phyloP scores from a whole-genome alignment of 805 yeast genomes.

The Saturnispora mendoncae region DNA sequence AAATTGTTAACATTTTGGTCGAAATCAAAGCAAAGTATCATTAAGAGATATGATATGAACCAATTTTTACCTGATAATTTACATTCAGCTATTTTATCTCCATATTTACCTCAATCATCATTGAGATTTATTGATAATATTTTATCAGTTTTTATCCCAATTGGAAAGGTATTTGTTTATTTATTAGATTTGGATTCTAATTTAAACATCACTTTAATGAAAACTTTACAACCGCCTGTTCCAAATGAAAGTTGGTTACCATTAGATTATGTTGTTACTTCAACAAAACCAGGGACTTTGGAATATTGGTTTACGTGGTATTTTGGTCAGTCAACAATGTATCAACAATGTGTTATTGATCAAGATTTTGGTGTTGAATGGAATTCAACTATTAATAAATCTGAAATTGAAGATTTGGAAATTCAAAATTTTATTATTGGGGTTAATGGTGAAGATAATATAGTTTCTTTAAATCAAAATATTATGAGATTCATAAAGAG shows the following conservation, averaged over 20 bases:
- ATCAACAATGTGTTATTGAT: slow-evolving; percentile 18
- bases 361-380: slow-evolving; percentile 12
- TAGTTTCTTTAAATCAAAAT: slow-evolving; percentile 26
- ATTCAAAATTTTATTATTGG: slow-evolving; percentile 12
- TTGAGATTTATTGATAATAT: slow-evolving; percentile 12
- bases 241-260: slow-evolving; percentile 21
- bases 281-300: slow-evolving; percentile 2
- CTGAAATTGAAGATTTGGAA: slow-evolving; percentile 7
- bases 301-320: slow-evolving; percentile 22
- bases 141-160: slow-evolving; percentile 22
- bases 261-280: slow-evolving; percentile 17
- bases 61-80: slow-evolving; percentile 18
- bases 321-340: slow-evolving; percentile 16
- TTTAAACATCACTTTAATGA: slow-evolving; percentile 9
- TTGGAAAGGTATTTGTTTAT: slow-evolving; percentile 21
- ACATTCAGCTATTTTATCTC: slow-evolving; percentile 17
- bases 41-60: slow-evolving; percentile 19
- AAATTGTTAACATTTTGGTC: slow-evolving; percentile 56
- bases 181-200: slow-evolving; percentile 13
- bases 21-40: slow-evolving; percentile 27
- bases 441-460: slow-evolving; percentile 8
- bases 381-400: slow-evolving; percentile 12
- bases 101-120: slow-evolving; percentile 16
- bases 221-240: slow-evolving; percentile 15
- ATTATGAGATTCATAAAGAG: slow-evolving; percentile 40